Evolutionary conservation across 768 basidiomycete species (phyloP).

Genomic region (Dioszegia crocea): DNA sequence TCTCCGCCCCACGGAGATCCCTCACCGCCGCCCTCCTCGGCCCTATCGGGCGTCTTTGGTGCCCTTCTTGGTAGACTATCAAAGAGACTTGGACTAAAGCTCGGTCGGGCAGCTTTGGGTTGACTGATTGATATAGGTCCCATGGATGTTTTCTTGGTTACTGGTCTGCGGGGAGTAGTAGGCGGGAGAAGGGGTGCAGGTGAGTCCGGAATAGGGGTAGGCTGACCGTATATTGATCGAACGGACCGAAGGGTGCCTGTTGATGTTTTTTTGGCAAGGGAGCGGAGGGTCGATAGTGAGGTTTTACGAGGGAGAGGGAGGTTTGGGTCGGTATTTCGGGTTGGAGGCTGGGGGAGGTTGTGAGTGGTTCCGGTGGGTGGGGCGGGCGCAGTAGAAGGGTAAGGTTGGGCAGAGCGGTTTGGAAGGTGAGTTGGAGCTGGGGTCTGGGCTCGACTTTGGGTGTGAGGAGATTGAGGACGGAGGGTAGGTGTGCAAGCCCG

Average conservation of each 20-base stretch:
- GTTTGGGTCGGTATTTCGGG: not conserved
- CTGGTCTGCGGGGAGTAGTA: conserved; percentile 14
- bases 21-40: not conserved
- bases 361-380: not conserved
- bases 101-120: conserved; percentile 12
- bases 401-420: too few species aligned
- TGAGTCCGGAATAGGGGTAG: not conserved
- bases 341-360: conserved; percentile 7
- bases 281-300: conserved; percentile 33
- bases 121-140: conserved; percentile 27
- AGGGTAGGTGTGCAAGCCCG: conserved; percentile 3
- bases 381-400: too few species aligned
- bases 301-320: conserved; percentile 19
- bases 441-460: not conserved
- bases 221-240: conserved; percentile 2
- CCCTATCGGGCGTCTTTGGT: conserved; percentile 8
- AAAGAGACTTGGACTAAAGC: conserved; percentile 23
- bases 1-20: too few species aligned
- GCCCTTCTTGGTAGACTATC: conserved; percentile 10
- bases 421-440: not conserved
- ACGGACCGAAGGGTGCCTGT: conserved; percentile 35
- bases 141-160: conserved; percentile 18
- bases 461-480: not conserved
- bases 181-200: conserved; percentile 16
- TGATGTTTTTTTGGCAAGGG: conserved; percentile 30